Conservation (phyloP, 2,329 filamentous ascomycete species). For the Cladosporium sp. region DNA sequence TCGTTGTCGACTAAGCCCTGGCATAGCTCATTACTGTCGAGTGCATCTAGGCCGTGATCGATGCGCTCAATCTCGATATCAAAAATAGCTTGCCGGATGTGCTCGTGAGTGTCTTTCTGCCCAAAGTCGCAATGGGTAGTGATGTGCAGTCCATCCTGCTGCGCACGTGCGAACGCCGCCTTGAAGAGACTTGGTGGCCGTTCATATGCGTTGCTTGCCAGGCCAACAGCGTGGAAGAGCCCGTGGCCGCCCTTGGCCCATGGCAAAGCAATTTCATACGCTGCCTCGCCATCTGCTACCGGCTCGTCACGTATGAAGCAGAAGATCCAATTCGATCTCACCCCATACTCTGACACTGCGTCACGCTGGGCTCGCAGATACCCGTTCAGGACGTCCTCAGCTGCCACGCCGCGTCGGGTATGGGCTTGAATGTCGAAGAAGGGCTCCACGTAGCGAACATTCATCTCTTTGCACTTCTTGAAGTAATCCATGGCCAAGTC, state of each 20-base stretch:
- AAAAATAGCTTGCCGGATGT: background rate
- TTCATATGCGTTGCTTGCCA: constrained; percentile 1
- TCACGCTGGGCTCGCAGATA: background rate
- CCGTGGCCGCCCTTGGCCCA: background rate
- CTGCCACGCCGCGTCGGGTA: background rate
- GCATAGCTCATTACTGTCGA: background rate
- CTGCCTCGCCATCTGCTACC: background rate
- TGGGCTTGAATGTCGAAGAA: constrained; percentile 3
- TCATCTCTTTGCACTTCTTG: background rate
- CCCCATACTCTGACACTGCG: background rate
- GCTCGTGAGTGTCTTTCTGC: constrained; percentile 1
- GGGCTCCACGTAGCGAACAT: background rate
- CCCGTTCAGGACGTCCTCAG: background rate
- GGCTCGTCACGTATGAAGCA: background rate
- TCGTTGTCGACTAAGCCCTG: background rate
- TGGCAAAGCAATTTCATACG: background rate
- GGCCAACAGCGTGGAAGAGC: background rate
- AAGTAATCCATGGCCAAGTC: constrained; percentile 3
- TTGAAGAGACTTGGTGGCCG: background rate
- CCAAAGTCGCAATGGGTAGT: background rate
- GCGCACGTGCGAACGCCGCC: background rate
- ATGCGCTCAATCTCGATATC: background rate
- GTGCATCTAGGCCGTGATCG: background rate
- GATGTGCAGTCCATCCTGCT: background rate
- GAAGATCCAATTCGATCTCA: background rate